Conservation (phyloP, 768 basidiomycete genomes). For the Inosperma sp. region DNA sequence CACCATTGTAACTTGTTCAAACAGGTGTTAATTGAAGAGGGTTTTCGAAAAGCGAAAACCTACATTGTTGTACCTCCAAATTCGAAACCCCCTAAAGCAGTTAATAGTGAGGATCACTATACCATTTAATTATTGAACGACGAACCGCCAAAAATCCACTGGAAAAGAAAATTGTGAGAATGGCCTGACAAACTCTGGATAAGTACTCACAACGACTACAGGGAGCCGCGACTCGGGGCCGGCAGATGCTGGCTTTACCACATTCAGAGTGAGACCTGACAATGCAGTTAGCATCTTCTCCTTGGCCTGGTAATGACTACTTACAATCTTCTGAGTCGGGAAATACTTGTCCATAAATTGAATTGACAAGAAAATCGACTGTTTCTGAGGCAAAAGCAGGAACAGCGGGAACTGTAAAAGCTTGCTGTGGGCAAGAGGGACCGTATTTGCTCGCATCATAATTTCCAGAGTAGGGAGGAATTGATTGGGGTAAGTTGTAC, state of each 20-base stretch:
- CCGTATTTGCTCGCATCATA: conserved; percentile 36
- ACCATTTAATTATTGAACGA: not conserved
- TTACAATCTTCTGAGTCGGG: conserved; percentile 43
- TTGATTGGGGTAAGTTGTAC: conserved; percentile 37
- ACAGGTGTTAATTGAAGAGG: not conserved
- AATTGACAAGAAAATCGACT: conserved; percentile 31
- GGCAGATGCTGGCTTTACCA: conserved; percentile 40
- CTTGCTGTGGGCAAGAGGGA: conserved; percentile 44
- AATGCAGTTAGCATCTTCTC: not conserved
- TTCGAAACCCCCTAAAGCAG: conserved; percentile 35
- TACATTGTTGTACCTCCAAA: conserved; percentile 32
- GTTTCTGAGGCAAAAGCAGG: conserved; percentile 37
- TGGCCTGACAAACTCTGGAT: not conserved
- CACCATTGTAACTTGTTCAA: conserved; percentile 37
- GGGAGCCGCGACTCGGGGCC: conserved; percentile 42
- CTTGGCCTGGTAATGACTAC: conserved; percentile 9
- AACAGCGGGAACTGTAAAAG: conserved; percentile 38
- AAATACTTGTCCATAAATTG: conserved; percentile 22
- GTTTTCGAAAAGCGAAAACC: not conserved
- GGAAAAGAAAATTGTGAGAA: not conserved
- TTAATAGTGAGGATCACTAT: not conserved
- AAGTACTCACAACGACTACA: conserved; percentile 42
- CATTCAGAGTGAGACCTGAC: conserved; percentile 40
- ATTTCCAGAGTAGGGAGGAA: conserved; percentile 32
- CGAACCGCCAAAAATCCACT: conserved; percentile 48